These are phyloP conservation scores for Rugonectria rugulosa DNA, from an alignment of 2,329 filamentous ascomycete genomes.

Conservation along the genomic window DNA sequence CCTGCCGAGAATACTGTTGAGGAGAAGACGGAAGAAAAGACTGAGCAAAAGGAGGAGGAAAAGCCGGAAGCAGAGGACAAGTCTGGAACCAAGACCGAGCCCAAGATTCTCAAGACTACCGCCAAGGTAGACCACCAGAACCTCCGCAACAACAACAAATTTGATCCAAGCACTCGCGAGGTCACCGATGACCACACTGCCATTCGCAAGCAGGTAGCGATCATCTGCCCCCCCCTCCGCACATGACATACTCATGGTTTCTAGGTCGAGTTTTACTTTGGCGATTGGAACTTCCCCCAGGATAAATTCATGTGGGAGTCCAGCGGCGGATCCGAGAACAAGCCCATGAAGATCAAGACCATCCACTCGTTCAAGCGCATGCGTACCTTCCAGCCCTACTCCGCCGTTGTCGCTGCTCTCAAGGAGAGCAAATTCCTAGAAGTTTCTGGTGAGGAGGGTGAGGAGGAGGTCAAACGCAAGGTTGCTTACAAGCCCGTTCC, in stretches of 20 bases:
- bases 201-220: constrained; percentile 82
- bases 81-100: constrained; percentile 30
- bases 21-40: constrained; percentile 33
- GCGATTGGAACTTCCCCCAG: constrained; percentile 85
- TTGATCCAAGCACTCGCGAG: constrained; percentile 70
- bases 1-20: too few species aligned
- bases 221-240: background rate
- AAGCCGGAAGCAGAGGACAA: constrained; percentile 28
- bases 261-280: constrained; percentile 96
- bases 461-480: constrained; percentile 80
- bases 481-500: constrained; percentile 67
- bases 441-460: constrained; percentile 75
- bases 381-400: constrained; percentile 90
- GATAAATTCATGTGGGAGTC: constrained; percentile 87
- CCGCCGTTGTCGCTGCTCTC: constrained; percentile 82
- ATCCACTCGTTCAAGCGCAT: constrained; percentile 94
- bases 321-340: constrained; percentile 81
- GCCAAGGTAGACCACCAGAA: constrained; percentile 49
- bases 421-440: constrained; percentile 78
- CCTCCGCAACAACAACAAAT: constrained; percentile 69
- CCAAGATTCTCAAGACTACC: constrained; percentile 55
- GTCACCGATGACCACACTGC: constrained; percentile 79
- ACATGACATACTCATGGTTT: background rate
- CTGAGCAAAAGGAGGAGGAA: constrained; percentile 38
- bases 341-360: constrained; percentile 78